Percentiles rank a stretch among this genome's conserved stretches.
phyloP scores from a whole-genome alignment of 179 eudicot species.

The Beta corolliflora region DNA sequence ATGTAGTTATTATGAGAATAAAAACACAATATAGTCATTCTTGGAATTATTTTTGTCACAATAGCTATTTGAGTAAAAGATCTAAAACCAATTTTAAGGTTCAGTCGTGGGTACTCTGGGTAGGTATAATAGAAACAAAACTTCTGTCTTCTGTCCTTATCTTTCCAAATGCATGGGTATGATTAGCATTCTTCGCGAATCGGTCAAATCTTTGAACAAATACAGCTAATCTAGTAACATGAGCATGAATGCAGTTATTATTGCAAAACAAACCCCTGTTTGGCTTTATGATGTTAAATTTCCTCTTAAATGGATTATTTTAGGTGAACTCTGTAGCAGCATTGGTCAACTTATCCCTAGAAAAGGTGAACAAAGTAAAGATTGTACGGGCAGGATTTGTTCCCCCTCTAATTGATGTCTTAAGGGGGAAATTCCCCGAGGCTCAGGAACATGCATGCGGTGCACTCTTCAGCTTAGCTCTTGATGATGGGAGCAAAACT shows the following conservation, averaged over 20 bases:
- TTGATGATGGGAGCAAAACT: constrained; percentile 80
- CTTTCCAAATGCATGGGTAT: background rate
- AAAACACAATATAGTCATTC: too few relatives aligned
- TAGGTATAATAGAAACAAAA: too few relatives aligned
- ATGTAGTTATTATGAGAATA: too few relatives aligned
- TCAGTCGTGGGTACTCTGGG: too few relatives aligned
- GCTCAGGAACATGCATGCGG: constrained; percentile 93
- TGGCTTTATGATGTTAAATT: background rate
- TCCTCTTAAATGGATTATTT: background rate
- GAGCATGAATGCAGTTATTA: constrained; percentile 7
- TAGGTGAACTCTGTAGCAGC: constrained; percentile 75
- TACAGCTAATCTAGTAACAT: constrained; percentile 1
- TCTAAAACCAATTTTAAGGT: too few relatives aligned
- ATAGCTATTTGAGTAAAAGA: too few relatives aligned
- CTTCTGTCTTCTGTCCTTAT: too few relatives aligned
- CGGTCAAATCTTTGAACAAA: background rate
- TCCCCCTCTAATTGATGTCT: constrained; percentile 63
- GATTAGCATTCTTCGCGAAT: background rate
- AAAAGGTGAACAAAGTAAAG: constrained; percentile 79
- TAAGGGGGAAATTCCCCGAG: constrained; percentile 65
- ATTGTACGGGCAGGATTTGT: constrained; percentile 81
- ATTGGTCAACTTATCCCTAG: constrained; percentile 76
- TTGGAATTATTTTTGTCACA: too few relatives aligned
- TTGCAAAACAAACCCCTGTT: constrained; percentile 3
- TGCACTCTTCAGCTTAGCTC: constrained; percentile 79